These are phyloP conservation scores for Leptomonas pyrrhocoris DNA, from an alignment of 208 protist species.

Conservation along the genomic window DNA sequence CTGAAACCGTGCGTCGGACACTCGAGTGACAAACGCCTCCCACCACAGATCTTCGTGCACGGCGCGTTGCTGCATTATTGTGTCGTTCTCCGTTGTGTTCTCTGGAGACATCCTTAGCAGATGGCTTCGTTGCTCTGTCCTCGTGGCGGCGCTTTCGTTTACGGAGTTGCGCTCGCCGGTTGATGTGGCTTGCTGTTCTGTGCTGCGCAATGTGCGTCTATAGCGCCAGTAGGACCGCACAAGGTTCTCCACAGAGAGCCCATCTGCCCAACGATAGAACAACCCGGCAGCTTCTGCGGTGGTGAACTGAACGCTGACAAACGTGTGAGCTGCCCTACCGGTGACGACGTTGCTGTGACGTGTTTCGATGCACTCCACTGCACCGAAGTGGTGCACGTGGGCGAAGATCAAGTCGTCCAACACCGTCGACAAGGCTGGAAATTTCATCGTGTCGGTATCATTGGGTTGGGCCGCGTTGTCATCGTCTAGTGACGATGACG, in stretches of 20 bases:
- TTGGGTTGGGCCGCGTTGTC: background rate
- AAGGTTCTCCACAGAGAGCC: constrained; percentile 7
- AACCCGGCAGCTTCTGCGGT: constrained; percentile 47
- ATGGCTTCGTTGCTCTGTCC: background rate
- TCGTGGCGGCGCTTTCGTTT: background rate
- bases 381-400: constrained; percentile 56
- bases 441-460: background rate
- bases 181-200: background rate
- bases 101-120: too few species aligned
- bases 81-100: background rate
- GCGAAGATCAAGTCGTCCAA: constrained; percentile 30
- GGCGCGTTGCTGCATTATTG: background rate
- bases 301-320: constrained; percentile 70
- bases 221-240: constrained; percentile 20
- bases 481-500: background rate
- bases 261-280: constrained; percentile 39
- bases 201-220: background rate
- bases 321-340: background rate
- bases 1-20: background rate
- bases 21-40: background rate
- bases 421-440: constrained; percentile 10
- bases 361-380: constrained; percentile 46
- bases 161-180: background rate
- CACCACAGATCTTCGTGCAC: constrained; percentile 20
- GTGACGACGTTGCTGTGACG: background rate